Evolutionary conservation across 2,329 filamentous ascomycete species (phyloP), one percentile per base, ranked within the genome.

Genomic region (Metarhizium robertsii): DNA sequence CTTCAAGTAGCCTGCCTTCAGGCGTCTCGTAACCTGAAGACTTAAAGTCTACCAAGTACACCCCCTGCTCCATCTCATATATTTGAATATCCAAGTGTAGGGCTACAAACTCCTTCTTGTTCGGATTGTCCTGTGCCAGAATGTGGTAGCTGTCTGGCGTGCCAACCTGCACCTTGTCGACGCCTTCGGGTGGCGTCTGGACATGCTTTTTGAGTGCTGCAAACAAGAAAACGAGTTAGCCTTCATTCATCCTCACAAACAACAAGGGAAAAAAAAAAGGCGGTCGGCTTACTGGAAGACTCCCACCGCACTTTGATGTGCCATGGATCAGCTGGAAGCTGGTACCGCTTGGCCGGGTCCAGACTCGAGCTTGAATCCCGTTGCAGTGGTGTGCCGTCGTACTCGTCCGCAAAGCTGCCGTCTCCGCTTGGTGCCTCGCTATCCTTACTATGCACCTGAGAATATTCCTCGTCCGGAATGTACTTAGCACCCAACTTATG

Each of bases 31-130:
- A 99, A 20, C 94, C 94, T 14, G 94, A 92, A 69, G 92, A 97
- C 69, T 96, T 97, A 78, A 99, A 99, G 70, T 99, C 94, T 51
- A 99, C 94, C 59, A 99, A 86, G 71, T 92, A 97, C 61, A 94
- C 92, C 55, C 89, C 87, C 56, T 85, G 84, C 69, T 97, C 92
- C 76, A 97, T 91, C 67, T 91, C 87, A 71, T 96, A 96, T 53
- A 96, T 86, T 69, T 96, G 94, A 60, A 99, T 96, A 61, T 95
- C 92, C 68, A 99, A 84, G 67, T 96, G 94, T 65, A 97, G 87
- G 67, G 88, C 92, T n/a, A 95, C 85, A 55, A 88, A 87, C 60
- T 90, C 83, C 53, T 71, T 74, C 51, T 75, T 73, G 29, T 71
- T 71, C 2, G 69, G 67, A 16, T 71, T 69, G 52, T 71, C 71